A percentile compares a stretch with the other conserved stretches of the same genome.
Conservation (phyloP, 192 early-diverging fungal species). For the Entomortierella chlamydospora region DNA sequence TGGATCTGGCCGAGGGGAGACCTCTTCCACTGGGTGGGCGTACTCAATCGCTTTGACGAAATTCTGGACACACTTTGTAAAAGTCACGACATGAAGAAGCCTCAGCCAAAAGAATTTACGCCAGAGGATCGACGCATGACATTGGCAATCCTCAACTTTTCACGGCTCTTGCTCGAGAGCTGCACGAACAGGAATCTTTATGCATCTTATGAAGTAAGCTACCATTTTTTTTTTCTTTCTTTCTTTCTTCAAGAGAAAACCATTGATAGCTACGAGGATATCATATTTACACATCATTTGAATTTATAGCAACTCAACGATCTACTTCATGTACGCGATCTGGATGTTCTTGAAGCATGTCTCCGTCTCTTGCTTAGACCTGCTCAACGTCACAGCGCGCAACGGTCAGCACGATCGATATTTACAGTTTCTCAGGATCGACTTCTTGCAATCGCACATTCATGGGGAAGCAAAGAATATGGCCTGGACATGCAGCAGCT, state of each 20-base stretch:
- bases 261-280: too few relatives aligned
- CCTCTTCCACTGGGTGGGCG: constrained; percentile 94
- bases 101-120: constrained; percentile 73
- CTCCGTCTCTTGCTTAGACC: constrained; percentile 87
- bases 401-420: constrained; percentile 71
- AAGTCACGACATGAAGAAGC: constrained; percentile 70
- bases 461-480: constrained; percentile 68
- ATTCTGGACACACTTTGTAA: constrained; percentile 77
- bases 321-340: constrained; percentile 82
- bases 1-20: constrained; percentile 92
- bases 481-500: constrained; percentile 63
- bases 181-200: constrained; percentile 96
- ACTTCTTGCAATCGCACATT: constrained; percentile 68
- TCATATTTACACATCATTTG: not conserved
- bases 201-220: constrained; percentile 85
- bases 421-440: constrained; percentile 68
- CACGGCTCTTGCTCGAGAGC: constrained; percentile 89
- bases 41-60: constrained; percentile 92
- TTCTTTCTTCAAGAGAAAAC: too few relatives aligned
- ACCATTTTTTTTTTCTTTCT: constrained; percentile 1
- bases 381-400: constrained; percentile 90
- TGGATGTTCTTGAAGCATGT: constrained; percentile 82
- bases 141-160: constrained; percentile 79
- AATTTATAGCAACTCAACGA: constrained; percentile 78
- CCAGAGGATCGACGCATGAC: constrained; percentile 64